phyloP scores from a whole-genome alignment of 805 yeast genomes.

The Tetrapisispora namnaoensis region DNA sequence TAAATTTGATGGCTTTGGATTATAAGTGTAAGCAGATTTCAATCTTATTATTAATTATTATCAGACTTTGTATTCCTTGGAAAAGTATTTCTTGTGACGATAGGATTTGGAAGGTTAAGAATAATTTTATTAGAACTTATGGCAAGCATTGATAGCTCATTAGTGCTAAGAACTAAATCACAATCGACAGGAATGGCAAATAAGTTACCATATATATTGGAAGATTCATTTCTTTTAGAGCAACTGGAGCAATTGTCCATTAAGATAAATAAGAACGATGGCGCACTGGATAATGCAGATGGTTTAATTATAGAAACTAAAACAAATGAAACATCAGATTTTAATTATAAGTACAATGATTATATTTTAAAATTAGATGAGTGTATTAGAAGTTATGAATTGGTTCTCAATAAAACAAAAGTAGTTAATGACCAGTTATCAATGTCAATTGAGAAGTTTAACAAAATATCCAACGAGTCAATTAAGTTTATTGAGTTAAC shows the following conservation, averaged over 20 bases:
- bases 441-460: slow-evolving; percentile 27
- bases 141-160: slow-evolving; percentile 35
- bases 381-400: slow-evolving; percentile 33
- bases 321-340: slow-evolving; percentile 1
- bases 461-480: slow-evolving; percentile 24
- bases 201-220: slow-evolving; percentile 17
- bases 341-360: slow-evolving; percentile 11
- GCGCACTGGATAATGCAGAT: neutral
- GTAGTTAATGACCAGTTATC: slow-evolving; percentile 24
- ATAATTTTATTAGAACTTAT: neutral
- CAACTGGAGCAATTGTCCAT: slow-evolving; percentile 15
- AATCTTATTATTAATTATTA: too few relatives aligned
- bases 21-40: too few relatives aligned
- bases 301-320: too few relatives aligned
- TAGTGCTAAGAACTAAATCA: slow-evolving; percentile 52
- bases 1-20: too few relatives aligned
- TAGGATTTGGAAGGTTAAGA: too few relatives aligned
- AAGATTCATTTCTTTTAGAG: slow-evolving; percentile 18
- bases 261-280: neutral
- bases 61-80: too few relatives aligned
- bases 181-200: slow-evolving; percentile 8
- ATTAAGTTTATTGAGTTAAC: slow-evolving; percentile 38
- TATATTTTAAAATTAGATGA: slow-evolving; percentile 24
- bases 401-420: slow-evolving; percentile 31
- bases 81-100: too few relatives aligned